Percentiles rank a stretch among this genome's conserved stretches.
Conservation (phyloP, 176 grass and related monocot species). For the Dactylis glomerata region DNA sequence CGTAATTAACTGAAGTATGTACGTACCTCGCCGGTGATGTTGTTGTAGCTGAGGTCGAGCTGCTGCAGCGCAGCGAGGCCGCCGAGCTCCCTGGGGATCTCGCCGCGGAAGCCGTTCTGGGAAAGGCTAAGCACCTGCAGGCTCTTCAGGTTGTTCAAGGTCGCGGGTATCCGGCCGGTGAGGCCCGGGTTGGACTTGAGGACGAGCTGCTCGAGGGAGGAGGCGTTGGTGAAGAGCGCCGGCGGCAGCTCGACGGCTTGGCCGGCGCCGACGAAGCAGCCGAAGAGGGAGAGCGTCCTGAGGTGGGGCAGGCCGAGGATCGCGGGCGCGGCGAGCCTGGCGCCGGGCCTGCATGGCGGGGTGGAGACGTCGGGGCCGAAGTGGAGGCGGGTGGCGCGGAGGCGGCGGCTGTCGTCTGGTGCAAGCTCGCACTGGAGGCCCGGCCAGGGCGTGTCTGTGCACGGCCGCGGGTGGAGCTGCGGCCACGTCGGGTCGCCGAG, state of each 20-base stretch:
- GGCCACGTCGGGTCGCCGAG: slow-evolving; percentile 60
- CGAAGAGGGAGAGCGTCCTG: slow-evolving; percentile 67
- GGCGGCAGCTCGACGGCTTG: slow-evolving; percentile 34
- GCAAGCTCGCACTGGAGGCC: slow-evolving; percentile 65
- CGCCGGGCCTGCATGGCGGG: slow-evolving; percentile 51
- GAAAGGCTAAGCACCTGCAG: slow-evolving; percentile 72
- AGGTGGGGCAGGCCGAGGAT: slow-evolving; percentile 67
- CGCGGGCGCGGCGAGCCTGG: slow-evolving; percentile 34
- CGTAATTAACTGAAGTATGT: background rate
- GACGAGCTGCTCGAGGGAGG: slow-evolving; percentile 66
- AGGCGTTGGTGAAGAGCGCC: slow-evolving; percentile 49
- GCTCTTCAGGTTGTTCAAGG: slow-evolving; percentile 27
- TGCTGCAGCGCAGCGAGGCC: slow-evolving; percentile 50
- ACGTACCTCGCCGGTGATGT: slow-evolving; percentile 53
- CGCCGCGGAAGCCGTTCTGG: slow-evolving; percentile 58
- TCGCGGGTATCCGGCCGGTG: slow-evolving; percentile 41
- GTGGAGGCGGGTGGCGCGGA: slow-evolving; percentile 73
- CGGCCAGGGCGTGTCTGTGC: slow-evolving; percentile 80
- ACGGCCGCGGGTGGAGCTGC: slow-evolving; percentile 69
- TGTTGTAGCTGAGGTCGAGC: slow-evolving; percentile 78
- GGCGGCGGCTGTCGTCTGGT: slow-evolving; percentile 40
- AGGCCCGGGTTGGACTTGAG: slow-evolving; percentile 71
- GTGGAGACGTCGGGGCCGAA: slow-evolving; percentile 67
- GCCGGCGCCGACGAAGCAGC: slow-evolving; percentile 38
- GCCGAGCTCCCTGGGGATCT: slow-evolving; percentile 55